A percentile compares a stretch with the other conserved stretches of the same genome.
phyloP scores from a whole-genome alignment of 1,284 basidiomycete genomes.

The Afroboletus lepidellus region DNA sequence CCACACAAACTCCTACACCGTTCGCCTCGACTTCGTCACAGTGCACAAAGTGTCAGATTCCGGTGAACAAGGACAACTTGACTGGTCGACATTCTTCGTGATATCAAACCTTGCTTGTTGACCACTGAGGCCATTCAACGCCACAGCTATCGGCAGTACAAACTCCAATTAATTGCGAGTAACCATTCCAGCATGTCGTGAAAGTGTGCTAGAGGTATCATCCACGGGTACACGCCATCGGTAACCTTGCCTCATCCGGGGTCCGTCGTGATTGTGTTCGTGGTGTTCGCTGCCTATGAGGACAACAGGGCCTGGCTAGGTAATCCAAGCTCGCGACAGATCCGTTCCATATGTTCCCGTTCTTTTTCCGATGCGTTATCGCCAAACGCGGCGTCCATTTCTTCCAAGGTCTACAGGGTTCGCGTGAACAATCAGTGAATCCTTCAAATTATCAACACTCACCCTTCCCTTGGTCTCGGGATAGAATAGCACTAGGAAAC shows the following conservation, averaged over 20 bases:
- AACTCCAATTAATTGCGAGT: background rate
- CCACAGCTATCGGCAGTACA: background rate
- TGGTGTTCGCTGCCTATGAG: conserved; percentile 3
- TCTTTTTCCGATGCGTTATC: conserved; percentile 30
- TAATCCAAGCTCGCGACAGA: conserved; percentile 32
- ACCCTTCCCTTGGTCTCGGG: conserved; percentile 36
- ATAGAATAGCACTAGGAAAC: conserved; percentile 27
- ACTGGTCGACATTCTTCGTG: background rate
- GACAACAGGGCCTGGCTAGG: conserved; percentile 26
- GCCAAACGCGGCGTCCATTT: conserved; percentile 36
- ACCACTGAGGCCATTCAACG: background rate
- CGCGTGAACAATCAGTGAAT: conserved; percentile 8
- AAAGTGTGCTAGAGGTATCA: background rate
- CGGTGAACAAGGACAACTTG: conserved; percentile 7
- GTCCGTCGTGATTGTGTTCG: background rate
- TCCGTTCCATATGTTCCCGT: conserved; percentile 29
- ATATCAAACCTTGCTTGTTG: conserved; percentile 1
- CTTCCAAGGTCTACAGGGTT: conserved; percentile 31
- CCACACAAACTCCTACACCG: background rate
- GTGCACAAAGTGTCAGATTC: background rate
- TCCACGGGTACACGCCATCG: background rate
- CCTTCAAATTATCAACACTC: conserved; percentile 2
- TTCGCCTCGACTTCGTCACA: background rate
- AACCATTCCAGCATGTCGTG: background rate
- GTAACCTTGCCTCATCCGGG: background rate